Evolutionary conservation across 2,329 filamentous ascomycete genomes (phyloP).

Genomic region (Chrysoporthe puriensis): DNA sequence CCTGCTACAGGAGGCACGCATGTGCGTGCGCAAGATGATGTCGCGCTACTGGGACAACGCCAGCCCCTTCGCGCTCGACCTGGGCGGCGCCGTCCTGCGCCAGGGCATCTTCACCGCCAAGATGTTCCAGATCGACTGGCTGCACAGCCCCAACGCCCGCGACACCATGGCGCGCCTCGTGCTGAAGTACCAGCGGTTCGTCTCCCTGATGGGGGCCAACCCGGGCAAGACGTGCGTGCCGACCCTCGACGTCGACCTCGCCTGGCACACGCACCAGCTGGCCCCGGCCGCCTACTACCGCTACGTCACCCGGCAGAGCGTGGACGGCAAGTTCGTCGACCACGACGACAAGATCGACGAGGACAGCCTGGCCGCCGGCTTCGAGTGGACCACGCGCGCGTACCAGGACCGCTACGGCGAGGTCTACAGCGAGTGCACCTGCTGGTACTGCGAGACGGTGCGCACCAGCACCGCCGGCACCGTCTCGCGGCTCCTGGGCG

Average conservation of each 20-base stretch:
- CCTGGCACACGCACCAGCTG: constrained; percentile 83
- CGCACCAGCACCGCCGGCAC: constrained; percentile 58
- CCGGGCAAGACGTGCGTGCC: constrained; percentile 61
- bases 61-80: constrained; percentile 66
- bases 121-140: constrained; percentile 76
- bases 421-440: constrained; percentile 77
- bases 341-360: constrained; percentile 86
- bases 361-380: constrained; percentile 62
- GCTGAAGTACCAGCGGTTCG: constrained; percentile 67
- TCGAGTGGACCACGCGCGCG: constrained; percentile 72
- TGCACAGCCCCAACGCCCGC: constrained; percentile 68
- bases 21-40: constrained; percentile 69
- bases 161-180: constrained; percentile 69
- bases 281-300: constrained; percentile 64
- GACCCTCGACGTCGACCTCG: constrained; percentile 74
- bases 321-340: constrained; percentile 63
- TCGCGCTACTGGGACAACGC: constrained; percentile 70
- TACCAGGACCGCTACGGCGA: constrained; percentile 69
- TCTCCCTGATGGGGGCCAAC: constrained; percentile 58
- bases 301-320: constrained; percentile 52
- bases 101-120: constrained; percentile 71
- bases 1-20: constrained; percentile 34
- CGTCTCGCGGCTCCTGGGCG: constrained; percentile 48
- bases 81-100: constrained; percentile 66
- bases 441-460: constrained; percentile 82